Base-by-base conservation (phyloP, 805 yeast genomes). In the Myxozyma lipomycoides region DNA sequence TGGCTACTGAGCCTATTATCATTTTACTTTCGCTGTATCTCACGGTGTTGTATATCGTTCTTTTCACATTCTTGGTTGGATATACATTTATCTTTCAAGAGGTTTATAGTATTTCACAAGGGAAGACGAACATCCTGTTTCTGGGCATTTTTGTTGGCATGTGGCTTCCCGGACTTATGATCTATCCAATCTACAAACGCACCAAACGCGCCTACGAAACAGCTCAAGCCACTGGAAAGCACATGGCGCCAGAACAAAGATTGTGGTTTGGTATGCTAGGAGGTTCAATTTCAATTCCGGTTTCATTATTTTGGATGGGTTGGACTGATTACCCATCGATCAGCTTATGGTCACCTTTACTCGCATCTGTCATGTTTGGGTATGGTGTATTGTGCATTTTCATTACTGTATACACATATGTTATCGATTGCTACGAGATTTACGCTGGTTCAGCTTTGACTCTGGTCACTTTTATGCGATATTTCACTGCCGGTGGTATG, bases 361-460 rank as follows among this genome's bases (percentile, higher is more conserved):
- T 78, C 23, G 82, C 90, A 0, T 90, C 89, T 59, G 77, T 37
- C 2, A 19, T 68, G 38, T 68, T 62, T 49, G 72, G 71, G 4
- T 49, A 59, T 19, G 75, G 75, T 2, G 68, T 73, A 15, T 63
- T 70, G 5, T 59, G 70, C 48, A 62, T 70, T 26, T 70, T 73
- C 53, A 62, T 71, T 38, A 74, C 74, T 6, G 68, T 71, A 6
- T 65, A 73, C 61, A 71, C 70, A 68, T 62, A 62, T 45, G 48
- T 73, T 36, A 64, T 73, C 23, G 77, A 73, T 49, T 73, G 71
- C 25, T 74, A 73, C 59, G 69, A 77, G 58, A 62, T 70, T 10
- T 69, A 62, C 28, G 82, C 86, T 34, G 95, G 95, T 0, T 80
- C 87, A n/a, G 88, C 90, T 2, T 66, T 86, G 51, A 91, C 93